Conservation (phyloP, 2,329 filamentous ascomycete genomes). For the Chrysoporthe austroafricana region DNA sequence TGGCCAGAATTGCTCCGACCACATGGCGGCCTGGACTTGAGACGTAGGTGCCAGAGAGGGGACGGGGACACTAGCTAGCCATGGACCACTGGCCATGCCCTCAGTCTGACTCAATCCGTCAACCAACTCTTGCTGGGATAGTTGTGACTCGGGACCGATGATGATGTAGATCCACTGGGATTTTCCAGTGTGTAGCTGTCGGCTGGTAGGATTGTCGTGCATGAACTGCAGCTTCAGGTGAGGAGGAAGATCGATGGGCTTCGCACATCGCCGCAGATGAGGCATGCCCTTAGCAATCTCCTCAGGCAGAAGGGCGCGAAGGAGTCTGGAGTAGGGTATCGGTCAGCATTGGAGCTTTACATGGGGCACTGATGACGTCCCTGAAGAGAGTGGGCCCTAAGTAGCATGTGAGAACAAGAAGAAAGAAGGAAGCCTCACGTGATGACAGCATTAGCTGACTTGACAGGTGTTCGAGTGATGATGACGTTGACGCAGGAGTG, state of each 20-base stretch:
- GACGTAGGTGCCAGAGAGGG: constrained; percentile 77
- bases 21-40: constrained; percentile 72
- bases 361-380: neutral
- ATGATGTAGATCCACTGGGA: constrained; percentile 65
- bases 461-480: constrained; percentile 73
- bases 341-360: constrained; percentile 32
- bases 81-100: constrained; percentile 50
- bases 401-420: neutral
- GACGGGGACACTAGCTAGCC: constrained; percentile 67
- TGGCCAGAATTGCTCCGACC: constrained; percentile 81
- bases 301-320: constrained; percentile 60
- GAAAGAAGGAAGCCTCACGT: constrained; percentile 55
- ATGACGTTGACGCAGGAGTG: constrained; percentile 65
- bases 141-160: constrained; percentile 53
- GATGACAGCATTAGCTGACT: constrained; percentile 72
- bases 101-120: constrained; percentile 52
- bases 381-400: neutral
- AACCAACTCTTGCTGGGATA: constrained; percentile 59
- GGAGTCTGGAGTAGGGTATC: constrained; percentile 46
- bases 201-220: constrained; percentile 58
- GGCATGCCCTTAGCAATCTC: constrained; percentile 67
- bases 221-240: constrained; percentile 66
- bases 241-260: constrained; percentile 68
- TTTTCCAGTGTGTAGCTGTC: constrained; percentile 62
- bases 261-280: constrained; percentile 77